Conservation (phyloP, 2,329 filamentous ascomycete genomes). For the Sarocladiaceae sp. region DNA sequence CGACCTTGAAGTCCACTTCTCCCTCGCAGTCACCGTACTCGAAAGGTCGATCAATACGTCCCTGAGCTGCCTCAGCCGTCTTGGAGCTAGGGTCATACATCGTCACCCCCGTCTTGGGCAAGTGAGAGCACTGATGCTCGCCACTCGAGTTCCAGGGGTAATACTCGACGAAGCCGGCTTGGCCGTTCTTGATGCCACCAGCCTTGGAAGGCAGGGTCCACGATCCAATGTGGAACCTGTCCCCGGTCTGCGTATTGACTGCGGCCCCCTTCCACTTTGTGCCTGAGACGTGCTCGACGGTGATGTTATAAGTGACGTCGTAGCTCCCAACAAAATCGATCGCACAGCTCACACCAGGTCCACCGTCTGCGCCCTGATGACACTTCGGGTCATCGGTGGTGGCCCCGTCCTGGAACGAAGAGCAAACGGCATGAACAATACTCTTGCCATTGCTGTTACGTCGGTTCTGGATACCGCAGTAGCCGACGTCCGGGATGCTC, state of each 20-base stretch:
- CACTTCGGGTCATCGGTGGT: constrained; percentile 16
- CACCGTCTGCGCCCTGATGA: constrained; percentile 19
- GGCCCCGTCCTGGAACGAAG: constrained; percentile 15
- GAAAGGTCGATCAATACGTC: constrained; percentile 13
- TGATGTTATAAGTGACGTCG: constrained; percentile 14
- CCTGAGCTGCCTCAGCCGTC: constrained; percentile 12
- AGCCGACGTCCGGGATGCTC: constrained; percentile 10
- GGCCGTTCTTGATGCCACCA: constrained; percentile 11
- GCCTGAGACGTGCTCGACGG: constrained; percentile 13
- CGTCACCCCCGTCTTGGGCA: constrained; percentile 14
- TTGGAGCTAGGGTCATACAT: constrained; percentile 14
- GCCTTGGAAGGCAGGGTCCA: constrained; percentile 15
- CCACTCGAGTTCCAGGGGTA: constrained; percentile 16
- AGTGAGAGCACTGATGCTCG: constrained; percentile 12
- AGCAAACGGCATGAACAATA: constrained; percentile 17
- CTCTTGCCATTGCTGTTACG: constrained; percentile 11
- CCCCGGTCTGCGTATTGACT: constrained; percentile 13
- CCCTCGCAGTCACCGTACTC: constrained; percentile 16
- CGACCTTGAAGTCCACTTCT: constrained; percentile 10
- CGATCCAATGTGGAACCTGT: constrained; percentile 13
- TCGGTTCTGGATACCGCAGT: constrained; percentile 17
- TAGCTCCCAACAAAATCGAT: constrained; percentile 15
- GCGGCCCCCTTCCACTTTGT: constrained; percentile 19
- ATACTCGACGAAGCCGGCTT: constrained; percentile 18
- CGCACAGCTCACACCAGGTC: constrained; percentile 18